Evolutionary conservation across 352 stramenopile species (phyloP), one percentile per base, ranked within the genome.

Genomic region (Globisporangium emineosum): DNA sequence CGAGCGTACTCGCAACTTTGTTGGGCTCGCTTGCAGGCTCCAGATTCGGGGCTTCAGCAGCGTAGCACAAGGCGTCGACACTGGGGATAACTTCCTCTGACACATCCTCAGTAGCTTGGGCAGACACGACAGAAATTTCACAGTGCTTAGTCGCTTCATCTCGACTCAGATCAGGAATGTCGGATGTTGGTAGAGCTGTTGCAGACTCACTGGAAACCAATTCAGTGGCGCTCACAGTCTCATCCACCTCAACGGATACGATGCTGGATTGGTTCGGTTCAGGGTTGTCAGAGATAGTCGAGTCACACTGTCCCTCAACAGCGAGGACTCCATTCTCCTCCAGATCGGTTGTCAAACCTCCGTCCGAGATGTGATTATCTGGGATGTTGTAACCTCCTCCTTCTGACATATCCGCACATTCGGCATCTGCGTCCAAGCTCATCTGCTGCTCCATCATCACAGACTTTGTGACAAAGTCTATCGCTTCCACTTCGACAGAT

Each of bases 401-500:
- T 23, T 2, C 27, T 57, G 27, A 1, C 3, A 40, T n/a, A 12
- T 40, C 19, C 8, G 10, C 51, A 6, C 17, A 2, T 32, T 42
- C 19, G 13, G 0, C 60, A 21, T 17, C 10, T n/a, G 60, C n/a
- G 5, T 55, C 33, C 12, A 17, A 19, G 4, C 7, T 60, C 15
- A n/a, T 59, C 13, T 21, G 13, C 10, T 43, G 3, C n/a, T 30
- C 30, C 2, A 56, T 30, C 43, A 43, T 7, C 49, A 43, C 21
- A 29, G 23, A 51, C 33, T 51, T 50, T 29, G n/a, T 56, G 7
- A 45, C 42, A 10, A 29, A 19, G 19, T 33, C 25, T 15, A 67
- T 33, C 13, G 62, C 62, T 29, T 52, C 54, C n/a, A 19, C 27
- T 51, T 63, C 23, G 21, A 47, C 21, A 9, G 35, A 23, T n/a